Base-by-base conservation (phyloP, 345 rosid genomes). In the Adansonia digitata region DNA sequence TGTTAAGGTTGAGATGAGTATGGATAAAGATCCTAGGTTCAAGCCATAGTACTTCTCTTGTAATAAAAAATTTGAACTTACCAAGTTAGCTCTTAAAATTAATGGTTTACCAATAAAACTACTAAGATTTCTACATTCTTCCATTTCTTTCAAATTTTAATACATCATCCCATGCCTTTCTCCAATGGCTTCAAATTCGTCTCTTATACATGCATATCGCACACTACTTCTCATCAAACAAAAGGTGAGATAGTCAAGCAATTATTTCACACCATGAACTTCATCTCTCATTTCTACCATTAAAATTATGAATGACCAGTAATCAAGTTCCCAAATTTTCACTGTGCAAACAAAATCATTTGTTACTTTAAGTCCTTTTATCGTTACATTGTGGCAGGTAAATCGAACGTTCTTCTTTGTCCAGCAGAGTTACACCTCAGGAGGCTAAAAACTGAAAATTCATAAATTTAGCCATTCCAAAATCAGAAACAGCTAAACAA, bases 401-500 rank as follows among this genome's bases (percentile, higher is more conserved):
- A 42, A 24, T 9, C 52, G 43, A 42, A 26, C n/a, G 1, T 15
- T 24, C 35, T 27, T 68, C 65, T 49, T 45, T 31, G 26, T 60
- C 57, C 57, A 22, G 39, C 14, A 31, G 7, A 51, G 11, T 53
- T 56, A 13, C 46, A 73, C 56, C 15, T 52, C 63, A 52, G 7
- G 24, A 40, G 10, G 31, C 52, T 66, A 29, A 63, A 37, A 40
- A 35, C 26, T 49, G 35, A 48, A 43, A 51, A 9, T 9, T 29
- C 74, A 24, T 15, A 24, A 57, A 66, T 26, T 59, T 35, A 8
- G 61, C 46, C 34, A 29, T 72, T 65, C 65, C 51, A 2, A 13
- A 46, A 63, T 18, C 37, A 72, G 57, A 26, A 56, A 57, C 73
- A 72, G 5, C 67, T 57, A 78, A 57, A 64, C 65, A 57, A 49